Evolutionary conservation across 2,329 filamentous ascomycete genomes (phyloP).

Genomic region (Stachybotrys echinatus): DNA sequence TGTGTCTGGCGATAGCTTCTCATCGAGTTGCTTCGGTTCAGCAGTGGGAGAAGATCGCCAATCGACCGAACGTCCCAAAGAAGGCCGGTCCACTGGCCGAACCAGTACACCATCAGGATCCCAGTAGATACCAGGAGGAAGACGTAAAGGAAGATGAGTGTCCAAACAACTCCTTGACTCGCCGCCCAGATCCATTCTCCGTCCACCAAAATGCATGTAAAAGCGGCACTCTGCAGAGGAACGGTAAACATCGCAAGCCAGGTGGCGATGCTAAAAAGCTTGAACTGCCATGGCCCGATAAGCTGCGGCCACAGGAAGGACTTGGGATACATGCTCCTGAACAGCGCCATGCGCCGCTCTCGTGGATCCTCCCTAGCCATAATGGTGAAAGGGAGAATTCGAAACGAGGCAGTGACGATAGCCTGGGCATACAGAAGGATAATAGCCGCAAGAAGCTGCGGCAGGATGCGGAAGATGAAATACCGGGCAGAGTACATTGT

Average conservation of each 20-base stretch:
- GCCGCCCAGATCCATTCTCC: slow-evolving; percentile 73
- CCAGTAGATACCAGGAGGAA: slow-evolving; percentile 53
- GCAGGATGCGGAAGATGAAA: slow-evolving; percentile 82
- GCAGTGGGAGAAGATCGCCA: slow-evolving; percentile 72
- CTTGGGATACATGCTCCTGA: slow-evolving; percentile 62
- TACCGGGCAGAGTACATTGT: slow-evolving; percentile 68
- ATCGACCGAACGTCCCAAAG: slow-evolving; percentile 81
- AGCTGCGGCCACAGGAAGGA: slow-evolving; percentile 59
- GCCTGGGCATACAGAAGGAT: slow-evolving; percentile 74
- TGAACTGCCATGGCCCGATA: slow-evolving; percentile 61
- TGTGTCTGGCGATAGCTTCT: slow-evolving; percentile 65
- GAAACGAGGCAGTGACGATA: slow-evolving; percentile 67
- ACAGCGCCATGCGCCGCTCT: slow-evolving; percentile 60
- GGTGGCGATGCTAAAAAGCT: slow-evolving; percentile 59
- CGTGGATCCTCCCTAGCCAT: slow-evolving; percentile 62
- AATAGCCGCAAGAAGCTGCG: slow-evolving; percentile 67
- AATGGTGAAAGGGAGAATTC: slow-evolving; percentile 72
- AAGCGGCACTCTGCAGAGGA: slow-evolving; percentile 74
- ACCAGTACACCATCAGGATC: slow-evolving; percentile 58
- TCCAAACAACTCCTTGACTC: slow-evolving; percentile 74
- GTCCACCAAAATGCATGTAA: slow-evolving; percentile 55
- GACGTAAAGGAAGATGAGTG: slow-evolving; percentile 67
- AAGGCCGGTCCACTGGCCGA: slow-evolving; percentile 63
- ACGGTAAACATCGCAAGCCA: slow-evolving; percentile 79
- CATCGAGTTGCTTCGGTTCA: slow-evolving; percentile 75